A percentile compares a stretch with the other conserved stretches of the same genome.
Evolutionary conservation across 257 asterid species (phyloP).

Genomic region (Solanum lycopersicoides): DNA sequence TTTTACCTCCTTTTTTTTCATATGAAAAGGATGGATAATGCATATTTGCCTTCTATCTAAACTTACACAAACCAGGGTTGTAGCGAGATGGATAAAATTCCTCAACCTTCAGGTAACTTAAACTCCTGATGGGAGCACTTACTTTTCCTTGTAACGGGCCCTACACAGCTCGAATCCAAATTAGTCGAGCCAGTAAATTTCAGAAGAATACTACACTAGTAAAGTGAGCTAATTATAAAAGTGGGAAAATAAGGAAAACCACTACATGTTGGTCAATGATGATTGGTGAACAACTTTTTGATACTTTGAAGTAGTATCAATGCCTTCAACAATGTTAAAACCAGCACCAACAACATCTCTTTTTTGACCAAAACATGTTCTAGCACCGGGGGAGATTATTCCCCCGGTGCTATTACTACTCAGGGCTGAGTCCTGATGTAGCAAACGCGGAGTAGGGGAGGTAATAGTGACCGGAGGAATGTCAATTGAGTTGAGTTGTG

Average conservation of each 20-base stretch:
- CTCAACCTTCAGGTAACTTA: not conserved
- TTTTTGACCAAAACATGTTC: not conserved
- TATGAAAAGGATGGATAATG: constrained; percentile 31
- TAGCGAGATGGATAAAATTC: not conserved
- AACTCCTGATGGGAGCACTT: not conserved
- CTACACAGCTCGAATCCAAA: not conserved
- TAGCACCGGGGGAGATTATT: not conserved
- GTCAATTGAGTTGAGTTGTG: constrained; percentile 72
- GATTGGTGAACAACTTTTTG: constrained; percentile 72
- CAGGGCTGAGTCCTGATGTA: constrained; percentile 38
- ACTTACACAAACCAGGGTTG: not conserved
- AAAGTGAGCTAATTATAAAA: not conserved
- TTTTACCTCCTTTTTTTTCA: not conserved
- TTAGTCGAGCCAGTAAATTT: not conserved
- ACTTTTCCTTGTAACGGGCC: not conserved
- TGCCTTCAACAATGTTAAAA: not conserved
- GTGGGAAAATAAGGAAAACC: not conserved
- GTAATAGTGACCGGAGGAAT: constrained; percentile 82
- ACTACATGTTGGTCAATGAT: constrained; percentile 43
- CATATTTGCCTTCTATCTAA: not conserved
- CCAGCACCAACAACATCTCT: not conserved
- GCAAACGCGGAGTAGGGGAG: constrained; percentile 24
- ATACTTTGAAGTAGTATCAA: constrained; percentile 34
- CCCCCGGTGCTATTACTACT: constrained; percentile 39
- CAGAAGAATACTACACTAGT: not conserved